Base-by-base conservation (phyloP, 345 rosid genomes). In the Rhizophora apiculata region DNA sequence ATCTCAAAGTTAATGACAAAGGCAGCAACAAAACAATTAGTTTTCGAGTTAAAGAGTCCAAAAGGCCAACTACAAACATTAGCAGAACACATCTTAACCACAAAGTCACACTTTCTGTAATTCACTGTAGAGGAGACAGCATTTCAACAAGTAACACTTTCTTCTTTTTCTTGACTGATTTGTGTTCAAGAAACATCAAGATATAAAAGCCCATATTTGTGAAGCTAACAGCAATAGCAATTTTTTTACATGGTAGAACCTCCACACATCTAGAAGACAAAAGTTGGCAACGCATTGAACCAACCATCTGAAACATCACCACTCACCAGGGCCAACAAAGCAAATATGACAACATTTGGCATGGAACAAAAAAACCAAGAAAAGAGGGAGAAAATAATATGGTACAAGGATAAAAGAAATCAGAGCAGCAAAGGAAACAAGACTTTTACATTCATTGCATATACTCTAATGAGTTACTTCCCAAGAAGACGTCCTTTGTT, bases 261-360 rank as follows among this genome's bases (percentile, higher is more conserved):
- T 43, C 18, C 19, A 43, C 19, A 15, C 3, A 43, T 43, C 6
- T 43, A 43, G 19, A 43, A 13, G 49, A 43, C 18, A 3, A 43
- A 11, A 11, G 49, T 43, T 43, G 49, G 49, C 49, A 43, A 13
- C 5, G 15, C 18, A 43, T 43, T 43, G 57, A 66, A 5, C 6
- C 11, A 58, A 54, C 22, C 62, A 55, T 21, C 70, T 67, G 8
- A 55, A 63, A 54, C 55, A 39, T 22, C n/a, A 37, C 15, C 48
- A 64, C 19, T 6, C 15, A 30, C n/a, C 24, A 52, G 4, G 19
- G 16, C 19, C 64, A 34, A 8, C 52, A 18, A 54, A 20, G 39
- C 20, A 51, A 51, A 70, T 10, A 53, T 29, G 29, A 53, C 32
- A 29, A 36, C 53, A 62, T 26, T 51, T 46, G 20, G 51, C 27